Percentiles rank a stretch among this genome's conserved stretches.
phyloP scores from a whole-genome alignment of 148 eudicot genomes.

The Rhododendron griersonianum region DNA sequence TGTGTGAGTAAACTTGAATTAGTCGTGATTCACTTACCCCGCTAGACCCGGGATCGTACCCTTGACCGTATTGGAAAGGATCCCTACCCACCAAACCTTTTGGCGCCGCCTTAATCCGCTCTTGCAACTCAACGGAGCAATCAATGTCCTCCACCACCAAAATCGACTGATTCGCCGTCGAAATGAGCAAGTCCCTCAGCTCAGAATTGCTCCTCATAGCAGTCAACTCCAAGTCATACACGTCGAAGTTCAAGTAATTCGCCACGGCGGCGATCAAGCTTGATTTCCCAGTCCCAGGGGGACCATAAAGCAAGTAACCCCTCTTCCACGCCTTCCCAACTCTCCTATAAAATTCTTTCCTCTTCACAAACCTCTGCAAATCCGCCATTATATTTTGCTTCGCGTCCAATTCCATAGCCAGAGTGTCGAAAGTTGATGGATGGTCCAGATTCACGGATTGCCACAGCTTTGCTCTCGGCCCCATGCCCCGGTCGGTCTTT shows the following conservation, averaged over 20 bases:
- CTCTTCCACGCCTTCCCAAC: constrained; percentile 36
- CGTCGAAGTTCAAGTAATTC: constrained; percentile 24
- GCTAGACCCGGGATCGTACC: not conserved
- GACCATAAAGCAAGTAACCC: constrained; percentile 24
- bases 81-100: not conserved
- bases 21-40: not conserved
- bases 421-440: too few relatives aligned
- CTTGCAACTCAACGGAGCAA: constrained; percentile 25
- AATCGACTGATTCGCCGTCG: constrained; percentile 25
- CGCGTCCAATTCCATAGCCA: too few relatives aligned
- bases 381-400: too few relatives aligned
- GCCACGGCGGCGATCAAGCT: constrained; percentile 28
- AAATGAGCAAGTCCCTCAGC: constrained; percentile 20
- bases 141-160: constrained; percentile 36
- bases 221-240: constrained; percentile 27
- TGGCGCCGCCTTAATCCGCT: not conserved
- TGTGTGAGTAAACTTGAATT: not conserved
- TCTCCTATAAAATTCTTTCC: constrained; percentile 19
- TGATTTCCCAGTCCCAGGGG: constrained; percentile 28
- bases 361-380: constrained; percentile 18
- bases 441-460: too few relatives aligned
- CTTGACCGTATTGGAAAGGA: not conserved
- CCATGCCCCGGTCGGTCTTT: too few relatives aligned
- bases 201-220: constrained; percentile 16
- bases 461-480: too few relatives aligned